phyloP scores from a whole-genome alignment of 2,329 filamentous ascomycete species.

The Fusarium anguioides region DNA sequence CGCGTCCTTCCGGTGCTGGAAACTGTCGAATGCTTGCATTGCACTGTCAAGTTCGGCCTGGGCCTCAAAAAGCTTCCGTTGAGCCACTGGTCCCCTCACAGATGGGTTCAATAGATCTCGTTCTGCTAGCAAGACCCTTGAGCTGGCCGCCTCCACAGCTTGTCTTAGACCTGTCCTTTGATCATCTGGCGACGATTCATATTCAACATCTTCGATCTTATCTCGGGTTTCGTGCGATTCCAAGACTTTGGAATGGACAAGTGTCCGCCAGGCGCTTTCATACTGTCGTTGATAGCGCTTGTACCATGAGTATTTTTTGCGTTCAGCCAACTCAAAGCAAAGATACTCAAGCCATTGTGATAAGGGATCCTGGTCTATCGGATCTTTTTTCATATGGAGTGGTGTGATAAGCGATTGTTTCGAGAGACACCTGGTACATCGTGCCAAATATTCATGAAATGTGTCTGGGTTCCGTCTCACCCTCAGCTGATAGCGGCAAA shows the following conservation, averaged over 20 bases:
- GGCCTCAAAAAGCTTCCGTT: conserved; percentile 22
- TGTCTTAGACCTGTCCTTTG: conserved; percentile 11
- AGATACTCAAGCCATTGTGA: conserved; percentile 56
- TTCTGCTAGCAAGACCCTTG: conserved; percentile 31
- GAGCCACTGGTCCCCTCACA: conserved; percentile 9
- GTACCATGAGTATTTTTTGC: conserved; percentile 31
- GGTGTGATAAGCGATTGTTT: conserved; percentile 11
- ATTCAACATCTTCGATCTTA: conserved; percentile 15
- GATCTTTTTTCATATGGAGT: conserved; percentile 40
- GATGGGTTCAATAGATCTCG: conserved; percentile 34
- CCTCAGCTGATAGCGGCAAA: conserved; percentile 31
- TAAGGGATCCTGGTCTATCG: conserved; percentile 47
- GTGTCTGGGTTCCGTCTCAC: conserved; percentile 18
- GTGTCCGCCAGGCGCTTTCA: conserved; percentile 27
- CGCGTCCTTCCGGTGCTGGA: conserved; percentile 10
- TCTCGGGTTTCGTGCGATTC: conserved; percentile 7
- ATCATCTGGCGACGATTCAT: background rate
- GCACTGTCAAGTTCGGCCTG: conserved; percentile 28
- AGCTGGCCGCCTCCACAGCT: conserved; percentile 31
- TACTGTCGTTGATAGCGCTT: conserved; percentile 21
- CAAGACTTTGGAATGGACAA: conserved; percentile 19
- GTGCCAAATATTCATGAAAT: conserved; percentile 15
- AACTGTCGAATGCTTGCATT: conserved; percentile 27
- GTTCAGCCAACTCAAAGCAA: conserved; percentile 41
- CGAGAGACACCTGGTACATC: conserved; percentile 15